Evolutionary conservation across 352 stramenopile genomes (phyloP), one percentile per base, ranked within the genome.

Genomic region (Globisporangium cystogenes): DNA sequence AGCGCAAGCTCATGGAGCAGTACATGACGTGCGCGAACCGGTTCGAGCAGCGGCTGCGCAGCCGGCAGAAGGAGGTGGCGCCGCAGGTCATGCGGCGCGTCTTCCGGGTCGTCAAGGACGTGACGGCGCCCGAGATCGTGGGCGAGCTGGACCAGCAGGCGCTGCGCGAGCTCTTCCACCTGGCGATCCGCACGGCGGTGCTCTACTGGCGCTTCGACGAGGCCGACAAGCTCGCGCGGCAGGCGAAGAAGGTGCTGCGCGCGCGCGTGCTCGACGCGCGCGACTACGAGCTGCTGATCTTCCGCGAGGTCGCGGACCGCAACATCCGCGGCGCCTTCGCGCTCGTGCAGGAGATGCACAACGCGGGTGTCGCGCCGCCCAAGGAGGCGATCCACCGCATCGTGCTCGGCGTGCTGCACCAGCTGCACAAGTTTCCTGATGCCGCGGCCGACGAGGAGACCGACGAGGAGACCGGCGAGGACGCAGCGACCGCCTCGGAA

Each of bases 331-430:
- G 70, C 5, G 79, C 78, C 27, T 80, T 76, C 64, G 67, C 67
- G 26, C 53, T 94, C 35, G 51, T 94, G 44, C 77, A 92, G 55
- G 76, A 90, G 51, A 87, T 94, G 77, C 83, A 94, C 59, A 89
- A 88, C 64, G 72, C 65, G 8, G 83, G 81, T 20, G 59, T 81
- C 52, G 68, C 77, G 47, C 83, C 83, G 26, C 81, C 69, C 10
- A 59, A 75, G 26, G 68, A 82, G 49, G 85, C 79, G 23, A 82
- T 94, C 43, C 79, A 94, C 57, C 74, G 77, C 46, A 73, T 94
- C 51, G 74, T 84, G 20, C 72, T 82, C 24, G 70, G 76, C 21
- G 37, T 84, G 51, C 54, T 92, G 37, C 65, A 89, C 42, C 60
- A 71, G 51, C 49, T 78, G 33, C 48, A 57, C 23, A 53, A 57